Evolutionary conservation across 1,284 basidiomycete species (phyloP).

Genomic region (Boletellus dicymbophilus): DNA sequence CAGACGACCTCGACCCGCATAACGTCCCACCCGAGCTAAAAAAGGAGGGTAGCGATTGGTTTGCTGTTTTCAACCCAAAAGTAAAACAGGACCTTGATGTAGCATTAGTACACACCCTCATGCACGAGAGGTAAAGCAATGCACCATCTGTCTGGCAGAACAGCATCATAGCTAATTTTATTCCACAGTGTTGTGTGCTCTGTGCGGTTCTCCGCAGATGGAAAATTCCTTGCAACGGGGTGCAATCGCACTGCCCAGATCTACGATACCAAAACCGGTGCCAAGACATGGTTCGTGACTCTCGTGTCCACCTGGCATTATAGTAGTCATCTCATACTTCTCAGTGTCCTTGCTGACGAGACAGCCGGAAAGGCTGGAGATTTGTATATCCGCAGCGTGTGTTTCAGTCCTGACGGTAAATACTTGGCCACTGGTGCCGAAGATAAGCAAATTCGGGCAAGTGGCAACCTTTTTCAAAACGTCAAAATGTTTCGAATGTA

Average conservation of each 20-base stretch:
- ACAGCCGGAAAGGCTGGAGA: slow-evolving; percentile 66
- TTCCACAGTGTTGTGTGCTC: slow-evolving; percentile 72
- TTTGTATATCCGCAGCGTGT: slow-evolving; percentile 82
- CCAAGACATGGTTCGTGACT: slow-evolving; percentile 54
- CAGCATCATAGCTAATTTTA: slow-evolving; percentile 7
- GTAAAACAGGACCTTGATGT: slow-evolving; percentile 86
- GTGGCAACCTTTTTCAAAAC: slow-evolving; percentile 27
- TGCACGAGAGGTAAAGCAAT: slow-evolving; percentile 84
- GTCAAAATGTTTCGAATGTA: slow-evolving; percentile 9
- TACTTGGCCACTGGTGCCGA: slow-evolving; percentile 83
- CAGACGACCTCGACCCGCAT: slow-evolving; percentile 49
- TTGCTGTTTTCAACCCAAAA: slow-evolving; percentile 91
- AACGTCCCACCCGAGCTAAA: slow-evolving; percentile 54
- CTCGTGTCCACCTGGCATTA: neutral
- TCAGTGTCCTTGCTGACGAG: slow-evolving; percentile 72
- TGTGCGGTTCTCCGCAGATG: slow-evolving; percentile 82
- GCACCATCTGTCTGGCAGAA: neutral
- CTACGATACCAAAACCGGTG: slow-evolving; percentile 73
- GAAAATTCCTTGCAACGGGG: slow-evolving; percentile 76
- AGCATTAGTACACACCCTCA: slow-evolving; percentile 85
- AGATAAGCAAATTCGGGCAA: slow-evolving; percentile 79
- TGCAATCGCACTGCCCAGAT: slow-evolving; percentile 79
- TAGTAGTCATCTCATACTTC: slow-evolving; percentile 13
- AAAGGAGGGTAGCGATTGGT: slow-evolving; percentile 93
- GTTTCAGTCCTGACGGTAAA: slow-evolving; percentile 84